Percentiles rank a stretch among this genome's conserved stretches.
Conservation (phyloP, 257 asterid genomes). For the Fraxinus excelsior region DNA sequence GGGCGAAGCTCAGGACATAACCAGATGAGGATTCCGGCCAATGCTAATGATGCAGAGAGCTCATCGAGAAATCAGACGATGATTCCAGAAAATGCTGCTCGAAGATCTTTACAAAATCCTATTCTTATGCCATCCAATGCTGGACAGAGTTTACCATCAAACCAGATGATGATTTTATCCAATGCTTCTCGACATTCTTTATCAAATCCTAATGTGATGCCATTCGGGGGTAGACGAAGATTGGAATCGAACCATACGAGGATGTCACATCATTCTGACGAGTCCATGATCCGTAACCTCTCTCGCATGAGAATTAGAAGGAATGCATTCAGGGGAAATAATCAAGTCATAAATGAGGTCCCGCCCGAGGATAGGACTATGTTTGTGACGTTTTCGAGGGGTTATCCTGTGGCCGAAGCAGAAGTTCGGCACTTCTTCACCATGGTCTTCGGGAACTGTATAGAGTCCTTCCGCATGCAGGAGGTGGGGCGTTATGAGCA, state of each 20-base stretch:
- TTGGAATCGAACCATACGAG: background rate
- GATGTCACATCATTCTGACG: slow-evolving; percentile 5
- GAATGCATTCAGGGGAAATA: background rate
- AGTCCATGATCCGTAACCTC: slow-evolving; percentile 20
- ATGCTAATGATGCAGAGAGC: background rate
- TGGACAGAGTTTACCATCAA: background rate
- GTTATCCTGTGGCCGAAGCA: slow-evolving; percentile 53
- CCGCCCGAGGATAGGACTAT: slow-evolving; percentile 43
- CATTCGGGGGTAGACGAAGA: background rate
- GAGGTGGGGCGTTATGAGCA: slow-evolving; percentile 48
- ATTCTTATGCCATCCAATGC: background rate
- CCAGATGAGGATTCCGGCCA: background rate
- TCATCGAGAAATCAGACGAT: background rate
- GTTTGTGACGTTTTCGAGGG: slow-evolving; percentile 70
- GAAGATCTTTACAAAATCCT: background rate
- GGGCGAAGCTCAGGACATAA: background rate
- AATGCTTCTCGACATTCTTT: background rate
- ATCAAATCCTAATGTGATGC: background rate
- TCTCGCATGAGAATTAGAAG: slow-evolving; percentile 25
- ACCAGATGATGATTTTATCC: background rate
- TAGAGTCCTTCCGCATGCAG: slow-evolving; percentile 56
- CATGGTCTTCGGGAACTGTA: slow-evolving; percentile 44
- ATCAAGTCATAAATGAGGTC: slow-evolving; percentile 5
- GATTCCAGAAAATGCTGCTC: slow-evolving; percentile 6
- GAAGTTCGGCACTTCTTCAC: slow-evolving; percentile 53